Evolutionary conservation across 1,139 yeast species (phyloP).

Genomic region (Blastobotrys elegans): DNA sequence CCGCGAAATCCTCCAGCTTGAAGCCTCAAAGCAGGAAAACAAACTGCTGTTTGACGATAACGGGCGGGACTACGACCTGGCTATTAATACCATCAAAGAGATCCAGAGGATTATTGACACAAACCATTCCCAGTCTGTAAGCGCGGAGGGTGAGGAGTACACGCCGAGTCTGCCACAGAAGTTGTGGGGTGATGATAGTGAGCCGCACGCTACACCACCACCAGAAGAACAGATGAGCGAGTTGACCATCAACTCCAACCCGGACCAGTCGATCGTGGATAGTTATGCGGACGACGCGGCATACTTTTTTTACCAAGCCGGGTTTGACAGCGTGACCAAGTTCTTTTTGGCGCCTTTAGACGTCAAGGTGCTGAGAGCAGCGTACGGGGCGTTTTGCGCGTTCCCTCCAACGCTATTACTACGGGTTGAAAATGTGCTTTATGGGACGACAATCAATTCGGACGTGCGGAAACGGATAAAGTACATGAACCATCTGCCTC

Average conservation of each 20-base stretch:
- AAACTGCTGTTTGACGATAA: constrained; percentile 54
- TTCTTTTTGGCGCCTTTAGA: constrained; percentile 77
- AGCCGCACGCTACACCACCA: neutral
- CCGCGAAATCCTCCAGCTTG: constrained; percentile 49
- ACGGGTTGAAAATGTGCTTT: constrained; percentile 63
- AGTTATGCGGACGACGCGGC: constrained; percentile 37
- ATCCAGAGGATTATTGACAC: neutral
- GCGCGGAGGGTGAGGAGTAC: neutral
- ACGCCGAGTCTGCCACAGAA: neutral
- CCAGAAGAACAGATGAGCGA: neutral
- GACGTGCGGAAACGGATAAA: constrained; percentile 59
- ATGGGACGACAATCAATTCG: constrained; percentile 52
- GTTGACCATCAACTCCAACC: neutral
- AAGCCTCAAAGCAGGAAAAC: constrained; percentile 50
- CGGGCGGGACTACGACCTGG: constrained; percentile 52
- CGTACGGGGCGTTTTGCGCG: constrained; percentile 55
- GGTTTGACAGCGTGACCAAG: constrained; percentile 58
- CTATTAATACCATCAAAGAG: constrained; percentile 50
- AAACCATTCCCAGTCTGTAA: neutral
- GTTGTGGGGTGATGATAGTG: neutral
- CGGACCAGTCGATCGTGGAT: neutral
- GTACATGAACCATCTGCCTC: constrained; percentile 75
- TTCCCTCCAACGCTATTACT: constrained; percentile 64
- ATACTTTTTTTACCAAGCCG: constrained; percentile 66
- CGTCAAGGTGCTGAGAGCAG: constrained; percentile 59